phyloP scores from a whole-genome alignment of 192 early-diverging fungal genomes.

The Linderina pennispora region DNA sequence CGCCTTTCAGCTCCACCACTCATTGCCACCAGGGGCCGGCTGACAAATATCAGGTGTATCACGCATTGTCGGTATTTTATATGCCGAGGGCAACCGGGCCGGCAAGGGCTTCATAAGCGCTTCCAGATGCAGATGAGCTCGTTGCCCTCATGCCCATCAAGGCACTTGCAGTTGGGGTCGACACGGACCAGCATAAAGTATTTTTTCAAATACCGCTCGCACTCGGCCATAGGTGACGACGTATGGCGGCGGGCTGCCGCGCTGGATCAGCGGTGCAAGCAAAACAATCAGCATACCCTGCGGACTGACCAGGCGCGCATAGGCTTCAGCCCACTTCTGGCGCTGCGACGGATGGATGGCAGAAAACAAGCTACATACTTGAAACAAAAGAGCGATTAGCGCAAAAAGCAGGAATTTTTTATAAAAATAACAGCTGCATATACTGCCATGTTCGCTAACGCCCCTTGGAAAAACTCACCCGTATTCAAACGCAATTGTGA shows the following conservation, averaged over 20 bases:
- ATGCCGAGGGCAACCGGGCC: too few species aligned
- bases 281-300: constrained; percentile 41
- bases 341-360: constrained; percentile 36
- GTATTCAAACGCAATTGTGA: constrained; percentile 38
- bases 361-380: constrained; percentile 39
- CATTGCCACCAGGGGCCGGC: too few species aligned
- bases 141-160: constrained; percentile 40
- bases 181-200: constrained; percentile 43
- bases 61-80: too few species aligned
- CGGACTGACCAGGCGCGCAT: constrained; percentile 33
- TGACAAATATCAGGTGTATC: too few species aligned
- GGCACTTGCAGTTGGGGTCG: constrained; percentile 34
- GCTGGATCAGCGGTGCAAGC: constrained; percentile 32
- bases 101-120: constrained; percentile 15
- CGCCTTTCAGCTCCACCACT: too few species aligned
- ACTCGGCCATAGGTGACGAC: constrained; percentile 39
- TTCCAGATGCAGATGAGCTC: constrained; percentile 41
- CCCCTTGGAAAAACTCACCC: constrained; percentile 22
- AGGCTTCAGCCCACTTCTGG: constrained; percentile 32
- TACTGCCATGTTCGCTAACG: not conserved
- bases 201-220: constrained; percentile 26
- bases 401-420: not conserved
- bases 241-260: constrained; percentile 25
- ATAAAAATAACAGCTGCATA: too few species aligned
- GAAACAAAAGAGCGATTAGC: too few species aligned